Percentiles rank a stretch among this genome's conserved stretches.
Evolutionary conservation across 495 filamentous ascomycete genomes (phyloP).

Genomic region (Lindgomyces ingoldianus): DNA sequence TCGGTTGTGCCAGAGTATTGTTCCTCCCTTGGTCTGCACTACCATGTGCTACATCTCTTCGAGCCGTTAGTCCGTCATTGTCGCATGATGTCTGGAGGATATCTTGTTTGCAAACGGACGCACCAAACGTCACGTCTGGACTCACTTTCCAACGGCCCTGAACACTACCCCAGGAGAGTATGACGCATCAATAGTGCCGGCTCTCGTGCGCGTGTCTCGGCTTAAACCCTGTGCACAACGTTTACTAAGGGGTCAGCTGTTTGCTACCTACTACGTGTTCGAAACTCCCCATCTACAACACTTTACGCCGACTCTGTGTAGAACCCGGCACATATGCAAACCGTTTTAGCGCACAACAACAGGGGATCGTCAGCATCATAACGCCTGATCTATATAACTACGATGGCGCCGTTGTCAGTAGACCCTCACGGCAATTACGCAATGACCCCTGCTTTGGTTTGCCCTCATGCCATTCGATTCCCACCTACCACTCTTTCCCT

Average conservation of each 20-base stretch:
- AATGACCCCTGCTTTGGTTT: neutral
- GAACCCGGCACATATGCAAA: neutral
- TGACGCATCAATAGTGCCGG: neutral
- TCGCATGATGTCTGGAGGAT: neutral
- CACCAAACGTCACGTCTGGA: neutral
- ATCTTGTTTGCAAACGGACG: neutral
- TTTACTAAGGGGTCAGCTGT: neutral
- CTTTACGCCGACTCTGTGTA: neutral
- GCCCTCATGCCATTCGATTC: constrained; percentile 25
- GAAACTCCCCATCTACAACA: neutral
- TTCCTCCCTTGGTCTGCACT: neutral
- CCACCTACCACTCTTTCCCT: neutral
- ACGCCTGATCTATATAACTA: constrained; percentile 3
- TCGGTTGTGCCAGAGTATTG: no score
- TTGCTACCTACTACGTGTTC: neutral
- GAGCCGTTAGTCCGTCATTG: neutral
- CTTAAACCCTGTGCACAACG: neutral
- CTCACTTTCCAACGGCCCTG: neutral
- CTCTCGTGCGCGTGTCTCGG: neutral
- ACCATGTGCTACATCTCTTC: neutral
- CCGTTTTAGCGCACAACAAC: neutral
- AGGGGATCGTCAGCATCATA: constrained; percentile 9
- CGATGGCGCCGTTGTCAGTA: neutral
- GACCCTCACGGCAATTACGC: constrained; percentile 4
- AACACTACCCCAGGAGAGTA: neutral